Evolutionary conservation across 176 grass and related monocot genomes (phyloP).

Genomic region (Phragmites australis): DNA sequence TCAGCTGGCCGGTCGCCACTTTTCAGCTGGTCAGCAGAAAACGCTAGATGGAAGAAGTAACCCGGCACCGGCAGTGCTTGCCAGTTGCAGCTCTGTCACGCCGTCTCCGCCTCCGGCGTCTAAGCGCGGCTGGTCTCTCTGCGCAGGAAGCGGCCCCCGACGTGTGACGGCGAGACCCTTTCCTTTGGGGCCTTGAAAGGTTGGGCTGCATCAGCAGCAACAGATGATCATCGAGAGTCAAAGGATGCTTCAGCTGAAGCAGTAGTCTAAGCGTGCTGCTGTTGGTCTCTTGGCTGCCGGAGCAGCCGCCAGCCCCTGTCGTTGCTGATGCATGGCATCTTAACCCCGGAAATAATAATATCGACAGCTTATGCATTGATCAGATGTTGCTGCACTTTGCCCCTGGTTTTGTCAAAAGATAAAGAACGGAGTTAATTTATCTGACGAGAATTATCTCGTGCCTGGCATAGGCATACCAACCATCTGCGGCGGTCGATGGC

Average conservation of each 20-base stretch:
- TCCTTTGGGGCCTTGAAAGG: slow-evolving; percentile 29
- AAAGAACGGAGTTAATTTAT: background rate
- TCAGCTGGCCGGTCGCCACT: too few species aligned
- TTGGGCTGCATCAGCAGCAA: background rate
- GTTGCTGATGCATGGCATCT: background rate
- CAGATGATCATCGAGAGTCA: slow-evolving; percentile 10
- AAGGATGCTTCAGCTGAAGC: background rate
- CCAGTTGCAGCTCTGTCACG: background rate
- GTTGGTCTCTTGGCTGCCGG: slow-evolving; percentile 20
- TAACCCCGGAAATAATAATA: background rate
- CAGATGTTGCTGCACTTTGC: background rate
- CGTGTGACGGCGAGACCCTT: background rate
- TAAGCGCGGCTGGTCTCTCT: background rate
- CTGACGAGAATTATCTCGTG: background rate
- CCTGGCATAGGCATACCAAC: background rate
- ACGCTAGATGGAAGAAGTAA: background rate
- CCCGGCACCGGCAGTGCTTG: background rate
- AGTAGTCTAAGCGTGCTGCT: background rate
- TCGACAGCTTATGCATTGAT: background rate
- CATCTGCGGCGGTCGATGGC: background rate
- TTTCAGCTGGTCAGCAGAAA: too few species aligned
- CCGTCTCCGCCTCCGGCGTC: background rate
- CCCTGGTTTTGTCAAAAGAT: background rate
- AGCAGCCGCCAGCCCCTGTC: slow-evolving; percentile 26
- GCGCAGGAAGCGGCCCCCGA: background rate